A percentile compares a stretch with the other conserved stretches of the same genome.
These are phyloP conservation scores for Cairneyella variabilis DNA, from an alignment of 495 filamentous ascomycete species.

Conservation along the genomic window DNA sequence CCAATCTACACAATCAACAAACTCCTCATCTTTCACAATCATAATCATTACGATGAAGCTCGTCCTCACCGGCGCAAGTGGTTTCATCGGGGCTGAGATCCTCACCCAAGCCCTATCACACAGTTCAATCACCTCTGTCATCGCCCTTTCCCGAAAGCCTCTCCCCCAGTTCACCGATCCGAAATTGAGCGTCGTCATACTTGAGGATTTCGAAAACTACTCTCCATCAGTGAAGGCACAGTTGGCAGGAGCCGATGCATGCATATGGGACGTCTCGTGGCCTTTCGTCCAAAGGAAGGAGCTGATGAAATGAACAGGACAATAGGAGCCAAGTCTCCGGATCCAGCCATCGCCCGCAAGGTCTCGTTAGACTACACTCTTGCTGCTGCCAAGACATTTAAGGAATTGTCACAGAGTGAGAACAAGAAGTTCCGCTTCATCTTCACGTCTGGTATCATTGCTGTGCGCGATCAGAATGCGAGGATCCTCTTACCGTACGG, in stretches of 20 bases:
- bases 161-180: constrained; percentile 25
- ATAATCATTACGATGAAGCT: too few relatives aligned
- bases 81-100: constrained; percentile 43
- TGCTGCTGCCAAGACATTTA: constrained; percentile 36
- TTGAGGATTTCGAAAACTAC: constrained; percentile 40
- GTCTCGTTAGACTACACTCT: constrained; percentile 42
- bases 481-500: constrained; percentile 31
- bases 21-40: too few relatives aligned
- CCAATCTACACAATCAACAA: too few relatives aligned
- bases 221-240: constrained; percentile 36
- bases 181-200: constrained; percentile 38
- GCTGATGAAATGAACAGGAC: constrained; percentile 27
- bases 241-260: constrained; percentile 44
- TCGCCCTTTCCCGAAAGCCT: constrained; percentile 38
- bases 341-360: constrained; percentile 31
- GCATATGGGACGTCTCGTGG: constrained; percentile 41
- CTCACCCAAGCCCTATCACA: constrained; percentile 38
- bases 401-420: constrained; percentile 8
- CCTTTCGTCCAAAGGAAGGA: neutral
- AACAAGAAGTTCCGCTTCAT: constrained; percentile 39
- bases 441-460: constrained; percentile 40
- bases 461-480: constrained; percentile 34
- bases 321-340: constrained; percentile 40
- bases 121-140: constrained; percentile 35
- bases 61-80: constrained; percentile 46